Percentiles rank a stretch among this genome's conserved stretches.
Evolutionary conservation across 2,329 filamentous ascomycete species (phyloP).

Genomic region (Alternaria conjuncta): DNA sequence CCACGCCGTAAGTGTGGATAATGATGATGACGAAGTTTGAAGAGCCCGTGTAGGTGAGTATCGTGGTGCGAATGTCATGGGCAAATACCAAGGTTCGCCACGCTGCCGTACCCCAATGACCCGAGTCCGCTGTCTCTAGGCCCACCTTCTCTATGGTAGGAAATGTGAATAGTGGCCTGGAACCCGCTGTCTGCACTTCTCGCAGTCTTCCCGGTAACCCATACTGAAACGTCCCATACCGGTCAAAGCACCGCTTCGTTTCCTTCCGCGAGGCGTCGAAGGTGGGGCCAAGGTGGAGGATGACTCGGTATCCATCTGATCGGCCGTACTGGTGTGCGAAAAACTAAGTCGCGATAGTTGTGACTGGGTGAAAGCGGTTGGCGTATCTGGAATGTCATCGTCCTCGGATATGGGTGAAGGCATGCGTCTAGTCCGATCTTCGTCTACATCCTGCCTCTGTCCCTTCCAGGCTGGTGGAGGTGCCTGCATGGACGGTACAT

Average conservation of each 20-base stretch:
- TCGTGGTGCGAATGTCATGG: background rate
- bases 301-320: slow-evolving; percentile 41
- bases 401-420: slow-evolving; percentile 51
- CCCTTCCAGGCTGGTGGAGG: slow-evolving; percentile 31
- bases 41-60: background rate
- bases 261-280: slow-evolving; percentile 41
- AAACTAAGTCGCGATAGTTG: slow-evolving; percentile 49
- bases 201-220: slow-evolving; percentile 58
- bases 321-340: slow-evolving; percentile 28
- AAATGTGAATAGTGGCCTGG: slow-evolving; percentile 60
- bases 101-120: background rate
- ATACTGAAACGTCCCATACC: slow-evolving; percentile 53
- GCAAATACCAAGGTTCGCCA: background rate
- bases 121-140: background rate
- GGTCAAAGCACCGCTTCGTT: slow-evolving; percentile 48
- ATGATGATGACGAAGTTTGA: background rate
- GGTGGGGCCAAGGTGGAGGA: slow-evolving; percentile 17
- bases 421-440: slow-evolving; percentile 43
- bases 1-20: background rate
- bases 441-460: slow-evolving; percentile 21
- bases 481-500: slow-evolving; percentile 20
- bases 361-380: slow-evolving; percentile 45
- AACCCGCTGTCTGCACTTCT: slow-evolving; percentile 56
- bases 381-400: slow-evolving; percentile 46
- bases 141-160: slow-evolving; percentile 26